phyloP scores from a whole-genome alignment of 179 eudicot genomes.

The Monotropa hypopitys region DNA sequence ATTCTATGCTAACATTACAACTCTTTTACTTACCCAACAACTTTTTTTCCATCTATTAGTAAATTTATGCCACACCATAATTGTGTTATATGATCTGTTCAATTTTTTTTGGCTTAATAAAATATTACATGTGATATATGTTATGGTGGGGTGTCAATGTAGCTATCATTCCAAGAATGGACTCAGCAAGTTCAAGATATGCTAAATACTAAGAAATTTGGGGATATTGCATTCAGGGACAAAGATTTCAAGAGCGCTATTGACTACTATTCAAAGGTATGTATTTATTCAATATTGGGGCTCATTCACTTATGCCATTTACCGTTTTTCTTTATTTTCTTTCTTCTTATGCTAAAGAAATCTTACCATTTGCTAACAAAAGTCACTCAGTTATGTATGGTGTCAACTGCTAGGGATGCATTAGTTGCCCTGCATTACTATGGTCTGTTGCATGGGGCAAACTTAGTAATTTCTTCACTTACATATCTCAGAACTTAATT shows the following conservation, averaged over 20 bases:
- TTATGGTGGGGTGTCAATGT: slow-evolving; percentile 3
- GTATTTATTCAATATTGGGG: slow-evolving; percentile 2
- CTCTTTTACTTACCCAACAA: neutral
- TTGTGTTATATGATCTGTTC: neutral
- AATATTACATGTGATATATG: neutral
- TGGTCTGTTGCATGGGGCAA: neutral
- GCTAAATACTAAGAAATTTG: slow-evolving; percentile 84
- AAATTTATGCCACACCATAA: neutral
- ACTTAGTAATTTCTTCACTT: neutral
- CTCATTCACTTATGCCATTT: neutral
- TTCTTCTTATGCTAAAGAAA: neutral
- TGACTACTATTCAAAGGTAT: slow-evolving; percentile 83
- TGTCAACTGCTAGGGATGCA: neutral
- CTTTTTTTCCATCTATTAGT: neutral
- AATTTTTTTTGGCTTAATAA: neutral
- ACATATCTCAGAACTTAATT: neutral
- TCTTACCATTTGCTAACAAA: neutral
- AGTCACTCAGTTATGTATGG: neutral
- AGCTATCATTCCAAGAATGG: slow-evolving; percentile 99
- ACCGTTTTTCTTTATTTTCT: neutral
- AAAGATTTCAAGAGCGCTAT: slow-evolving; percentile 76
- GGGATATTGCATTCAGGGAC: slow-evolving; percentile 89
- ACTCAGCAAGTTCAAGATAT: slow-evolving; percentile 98
- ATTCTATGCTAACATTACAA: neutral
- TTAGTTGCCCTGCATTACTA: neutral